A percentile compares a stretch with the other conserved stretches of the same genome.
Evolutionary conservation across 495 filamentous ascomycete species (phyloP).

Genomic region (Articulospora tetracladia): DNA sequence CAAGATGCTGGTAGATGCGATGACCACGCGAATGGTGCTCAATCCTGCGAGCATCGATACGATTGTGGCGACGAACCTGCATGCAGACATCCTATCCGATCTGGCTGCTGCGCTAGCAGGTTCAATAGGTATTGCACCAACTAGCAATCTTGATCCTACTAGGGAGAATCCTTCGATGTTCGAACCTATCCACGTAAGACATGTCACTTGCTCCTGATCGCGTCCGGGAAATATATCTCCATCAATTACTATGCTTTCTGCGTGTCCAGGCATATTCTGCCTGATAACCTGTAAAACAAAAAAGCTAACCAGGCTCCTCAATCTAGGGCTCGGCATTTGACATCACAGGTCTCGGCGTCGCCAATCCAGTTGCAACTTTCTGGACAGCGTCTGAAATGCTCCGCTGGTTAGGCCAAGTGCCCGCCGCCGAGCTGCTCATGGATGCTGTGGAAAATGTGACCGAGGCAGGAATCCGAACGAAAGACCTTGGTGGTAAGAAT

Average conservation of each 20-base stretch:
- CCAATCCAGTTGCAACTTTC: conserved; percentile 69
- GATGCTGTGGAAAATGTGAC: conserved; percentile 57
- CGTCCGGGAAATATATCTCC: too few species aligned
- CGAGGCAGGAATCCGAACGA: conserved; percentile 54
- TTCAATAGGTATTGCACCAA: conserved; percentile 72
- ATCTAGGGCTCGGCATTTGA: conserved; percentile 39
- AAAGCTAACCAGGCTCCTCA: not conserved
- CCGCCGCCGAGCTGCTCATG: conserved; percentile 52
- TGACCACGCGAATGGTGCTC: conserved; percentile 52
- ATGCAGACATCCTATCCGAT: conserved; percentile 53
- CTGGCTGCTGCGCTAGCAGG: conserved; percentile 81
- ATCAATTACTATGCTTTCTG: too few species aligned
- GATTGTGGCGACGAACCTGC: conserved; percentile 51
- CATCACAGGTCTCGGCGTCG: conserved; percentile 67
- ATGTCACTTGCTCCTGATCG: too few species aligned
- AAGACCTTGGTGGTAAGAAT: conserved; percentile 53
- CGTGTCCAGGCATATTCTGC: not conserved
- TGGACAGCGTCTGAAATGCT: conserved; percentile 70
- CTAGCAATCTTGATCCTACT: conserved; percentile 63
- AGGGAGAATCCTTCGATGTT: conserved; percentile 69
- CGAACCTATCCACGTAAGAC: conserved; percentile 75
- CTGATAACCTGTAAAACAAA: not conserved
- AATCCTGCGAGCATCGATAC: conserved; percentile 49
- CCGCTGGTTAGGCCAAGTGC: conserved; percentile 56
- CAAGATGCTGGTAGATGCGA: conserved; percentile 57